Percentiles rank a stretch among this genome's conserved stretches.
These are phyloP conservation scores for Trichophyton verrucosum DNA, from an alignment of 2,329 filamentous ascomycete genomes.

Conservation along the genomic window DNA sequence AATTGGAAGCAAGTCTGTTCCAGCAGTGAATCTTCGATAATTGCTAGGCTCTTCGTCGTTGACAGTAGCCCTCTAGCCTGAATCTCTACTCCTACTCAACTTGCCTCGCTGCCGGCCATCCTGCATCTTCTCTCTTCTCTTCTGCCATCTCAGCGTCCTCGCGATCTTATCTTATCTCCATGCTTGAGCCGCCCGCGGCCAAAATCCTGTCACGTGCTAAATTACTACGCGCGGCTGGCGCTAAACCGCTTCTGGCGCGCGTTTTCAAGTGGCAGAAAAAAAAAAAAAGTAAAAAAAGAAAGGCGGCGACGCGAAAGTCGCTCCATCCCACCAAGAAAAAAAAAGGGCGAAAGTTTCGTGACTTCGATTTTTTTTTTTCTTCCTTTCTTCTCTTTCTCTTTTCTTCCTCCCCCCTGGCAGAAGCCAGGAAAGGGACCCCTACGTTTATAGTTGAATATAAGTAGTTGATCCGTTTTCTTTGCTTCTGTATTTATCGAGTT, in stretches of 20 bases:
- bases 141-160: neutral
- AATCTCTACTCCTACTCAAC: neutral
- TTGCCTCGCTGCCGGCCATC: too few species aligned
- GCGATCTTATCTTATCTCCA: neutral
- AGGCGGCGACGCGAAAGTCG: neutral
- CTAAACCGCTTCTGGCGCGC: neutral
- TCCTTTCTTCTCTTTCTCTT: neutral
- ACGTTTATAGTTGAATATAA: slow-evolving; percentile 6
- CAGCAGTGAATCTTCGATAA: neutral
- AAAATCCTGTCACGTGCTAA: neutral
- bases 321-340: neutral
- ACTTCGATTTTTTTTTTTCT: slow-evolving; percentile 5
- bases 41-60: neutral
- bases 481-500: neutral
- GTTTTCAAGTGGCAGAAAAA: neutral
- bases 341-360: neutral
- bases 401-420: slow-evolving; percentile 8
- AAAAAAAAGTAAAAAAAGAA: neutral
- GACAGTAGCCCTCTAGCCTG: neutral
- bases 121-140: too few species aligned
- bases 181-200: too few species aligned
- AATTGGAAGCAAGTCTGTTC: neutral
- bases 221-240: neutral
- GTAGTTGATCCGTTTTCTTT: neutral
- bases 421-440: slow-evolving; percentile 12